These are phyloP conservation scores for Forsythia suspensa DNA, from an alignment of 257 asterid species.

Conservation along the genomic window DNA sequence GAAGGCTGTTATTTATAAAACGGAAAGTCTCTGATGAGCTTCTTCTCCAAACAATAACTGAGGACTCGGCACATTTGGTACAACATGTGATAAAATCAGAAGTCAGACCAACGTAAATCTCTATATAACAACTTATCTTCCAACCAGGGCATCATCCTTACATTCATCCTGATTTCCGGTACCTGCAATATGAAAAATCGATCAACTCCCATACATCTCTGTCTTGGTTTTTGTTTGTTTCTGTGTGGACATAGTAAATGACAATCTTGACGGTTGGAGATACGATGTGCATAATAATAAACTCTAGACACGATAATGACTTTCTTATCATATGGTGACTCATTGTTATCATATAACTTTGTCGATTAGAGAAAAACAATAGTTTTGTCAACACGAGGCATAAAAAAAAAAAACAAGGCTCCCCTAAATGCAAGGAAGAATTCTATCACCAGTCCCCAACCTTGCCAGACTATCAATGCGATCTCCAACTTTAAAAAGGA, in stretches of 20 bases:
- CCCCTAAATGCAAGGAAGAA: neutral
- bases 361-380: too few species aligned
- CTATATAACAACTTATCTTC: neutral
- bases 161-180: neutral
- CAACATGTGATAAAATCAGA: neutral
- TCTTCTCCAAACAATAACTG: neutral
- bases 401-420: rapidly evolving
- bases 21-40: neutral
- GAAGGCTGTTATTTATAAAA: neutral
- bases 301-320: neutral
- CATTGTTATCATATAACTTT: too few species aligned
- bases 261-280: neutral
- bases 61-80: neutral
- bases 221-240: too few species aligned
- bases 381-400: neutral
- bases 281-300: neutral
- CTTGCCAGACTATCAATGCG: neutral
- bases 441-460: neutral
- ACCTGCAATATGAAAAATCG: neutral
- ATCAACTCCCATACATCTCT: neutral
- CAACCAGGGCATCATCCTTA: neutral
- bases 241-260: neutral
- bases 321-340: neutral
- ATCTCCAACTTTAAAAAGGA: neutral
- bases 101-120: neutral